Evolutionary conservation across 768 basidiomycete genomes (phyloP).

Genomic region (Serendipita sp.): DNA sequence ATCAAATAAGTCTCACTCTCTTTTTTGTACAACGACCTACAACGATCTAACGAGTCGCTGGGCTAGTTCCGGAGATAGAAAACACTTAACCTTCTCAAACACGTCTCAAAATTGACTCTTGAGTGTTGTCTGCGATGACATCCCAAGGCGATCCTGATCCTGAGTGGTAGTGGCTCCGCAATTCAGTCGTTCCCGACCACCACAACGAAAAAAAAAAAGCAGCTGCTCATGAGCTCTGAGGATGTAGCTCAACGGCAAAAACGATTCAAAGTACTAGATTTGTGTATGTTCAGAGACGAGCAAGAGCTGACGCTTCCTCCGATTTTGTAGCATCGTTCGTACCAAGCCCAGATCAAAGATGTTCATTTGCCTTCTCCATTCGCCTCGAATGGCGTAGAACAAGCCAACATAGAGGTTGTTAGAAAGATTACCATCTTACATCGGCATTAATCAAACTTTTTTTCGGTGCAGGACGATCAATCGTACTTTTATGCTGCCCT

Average conservation of each 20-base stretch:
- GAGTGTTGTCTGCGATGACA: no score
- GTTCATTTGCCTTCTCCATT: constrained; percentile 61
- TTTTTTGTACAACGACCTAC: no score
- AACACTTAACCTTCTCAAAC: no score
- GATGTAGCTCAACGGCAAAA: neutral
- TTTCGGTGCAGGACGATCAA: constrained; percentile 43
- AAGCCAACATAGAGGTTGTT: constrained; percentile 34
- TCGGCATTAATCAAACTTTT: neutral
- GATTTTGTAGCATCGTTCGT: constrained; percentile 49
- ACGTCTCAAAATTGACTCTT: no score
- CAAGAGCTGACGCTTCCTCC: neutral
- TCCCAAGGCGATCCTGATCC: no score
- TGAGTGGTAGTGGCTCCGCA: neutral
- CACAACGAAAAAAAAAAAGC: neutral
- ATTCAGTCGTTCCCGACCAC: neutral
- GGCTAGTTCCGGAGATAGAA: no score
- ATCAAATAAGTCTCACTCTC: no score
- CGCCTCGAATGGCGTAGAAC: constrained; percentile 33
- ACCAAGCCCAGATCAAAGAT: constrained; percentile 45
- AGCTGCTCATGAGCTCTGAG: constrained; percentile 3
- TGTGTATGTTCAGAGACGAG: neutral
- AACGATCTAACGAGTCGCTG: no score
- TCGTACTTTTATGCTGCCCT: constrained; percentile 67
- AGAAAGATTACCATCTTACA: constrained; percentile 13
- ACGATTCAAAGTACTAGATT: constrained; percentile 3